A percentile compares a stretch with the other conserved stretches of the same genome.
Evolutionary conservation across 2,329 filamentous ascomycete species (phyloP).

Genomic region (Epichloe uncinata): DNA sequence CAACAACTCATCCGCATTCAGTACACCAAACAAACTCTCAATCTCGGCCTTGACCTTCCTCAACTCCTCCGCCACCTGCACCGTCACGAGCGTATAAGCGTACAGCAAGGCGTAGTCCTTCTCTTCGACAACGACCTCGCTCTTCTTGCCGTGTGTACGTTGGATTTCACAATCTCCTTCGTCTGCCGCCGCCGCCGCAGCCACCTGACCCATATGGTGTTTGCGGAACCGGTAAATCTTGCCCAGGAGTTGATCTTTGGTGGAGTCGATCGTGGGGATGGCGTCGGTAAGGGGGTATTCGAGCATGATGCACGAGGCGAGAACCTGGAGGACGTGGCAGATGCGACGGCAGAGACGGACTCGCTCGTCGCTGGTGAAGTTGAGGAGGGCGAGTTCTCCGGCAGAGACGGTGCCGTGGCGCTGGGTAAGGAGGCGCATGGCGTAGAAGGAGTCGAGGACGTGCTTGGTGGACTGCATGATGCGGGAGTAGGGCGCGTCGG

Average conservation of each 20-base stretch:
- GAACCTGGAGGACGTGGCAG: constrained; percentile 73
- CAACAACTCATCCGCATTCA: constrained; percentile 45
- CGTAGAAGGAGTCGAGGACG: constrained; percentile 87
- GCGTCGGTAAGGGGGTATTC: constrained; percentile 88
- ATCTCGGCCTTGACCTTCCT: constrained; percentile 47
- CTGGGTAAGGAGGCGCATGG: constrained; percentile 85
- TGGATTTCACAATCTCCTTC: constrained; percentile 1
- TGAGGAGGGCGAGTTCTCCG: constrained; percentile 69
- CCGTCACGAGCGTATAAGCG: constrained; percentile 66
- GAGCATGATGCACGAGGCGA: constrained; percentile 86
- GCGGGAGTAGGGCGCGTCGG: constrained; percentile 54
- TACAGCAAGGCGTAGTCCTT: constrained; percentile 86
- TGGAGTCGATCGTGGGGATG: constrained; percentile 68
- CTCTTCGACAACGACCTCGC: constrained; percentile 40
- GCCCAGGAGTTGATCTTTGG: constrained; percentile 69
- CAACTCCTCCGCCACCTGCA: constrained; percentile 52
- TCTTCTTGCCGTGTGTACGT: constrained; percentile 10
- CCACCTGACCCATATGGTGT: constrained; percentile 33
- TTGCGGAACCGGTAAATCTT: constrained; percentile 81
- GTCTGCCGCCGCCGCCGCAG: constrained; percentile 1
- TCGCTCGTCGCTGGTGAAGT: constrained; percentile 67
- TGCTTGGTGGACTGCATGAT: constrained; percentile 70
- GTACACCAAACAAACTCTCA: constrained; percentile 47
- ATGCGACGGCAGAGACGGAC: constrained; percentile 74
- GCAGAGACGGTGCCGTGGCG: constrained; percentile 63